Evolutionary conservation across 1,284 basidiomycete species (phyloP), one percentile per base, ranked within the genome.

Genomic region (Coniferiporia sulphurascens): DNA sequence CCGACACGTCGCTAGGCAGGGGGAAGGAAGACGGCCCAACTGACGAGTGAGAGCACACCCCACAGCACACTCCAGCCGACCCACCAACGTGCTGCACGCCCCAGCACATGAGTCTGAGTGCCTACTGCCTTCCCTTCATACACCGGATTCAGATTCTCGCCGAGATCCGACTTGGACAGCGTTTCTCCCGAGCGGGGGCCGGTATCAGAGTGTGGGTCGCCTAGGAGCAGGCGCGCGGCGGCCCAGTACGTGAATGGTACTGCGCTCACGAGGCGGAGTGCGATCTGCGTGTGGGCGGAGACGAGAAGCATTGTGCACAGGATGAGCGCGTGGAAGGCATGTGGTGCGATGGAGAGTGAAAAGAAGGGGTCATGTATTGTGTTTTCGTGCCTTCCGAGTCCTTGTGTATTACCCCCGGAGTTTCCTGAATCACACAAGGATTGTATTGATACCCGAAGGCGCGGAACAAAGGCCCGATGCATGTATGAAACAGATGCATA

Each of bases 221-320:
- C 73, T 19, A 84, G 65, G 36, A 88, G 67, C 36, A 95, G 72
- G 71, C 78, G 77, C 1, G 91, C 85, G 3, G 86, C 85, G 12
- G 84, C 87, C 95, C 95, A 98, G 72, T 93, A 95, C 0, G 87
- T 75, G 50, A 89, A 76, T 0, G 95, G 95, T 71, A 95, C 80
- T 0, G 90, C 84, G 0, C 88, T 82, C 8, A 87, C 84, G 10
- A 93, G 77, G 3, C 96, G 87, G 1, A 99, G 82, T 1, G 88
- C 79, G 63, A 98, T 98, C 70, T 99, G 96, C 0, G 89, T 89
- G 68, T 99, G 93, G 0, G 94, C 89, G 4, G 83, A 80, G 67
- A 95, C 83, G 8, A 95, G 75, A 19, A 98, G 77, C 17, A 89
- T 74, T 32, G 78, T 69, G 6, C 81, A 78, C 52, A 91, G 74